These are phyloP conservation scores for Amauroascus verrucosus DNA, from an alignment of 2,329 filamentous ascomycete species.

Conservation along the genomic window DNA sequence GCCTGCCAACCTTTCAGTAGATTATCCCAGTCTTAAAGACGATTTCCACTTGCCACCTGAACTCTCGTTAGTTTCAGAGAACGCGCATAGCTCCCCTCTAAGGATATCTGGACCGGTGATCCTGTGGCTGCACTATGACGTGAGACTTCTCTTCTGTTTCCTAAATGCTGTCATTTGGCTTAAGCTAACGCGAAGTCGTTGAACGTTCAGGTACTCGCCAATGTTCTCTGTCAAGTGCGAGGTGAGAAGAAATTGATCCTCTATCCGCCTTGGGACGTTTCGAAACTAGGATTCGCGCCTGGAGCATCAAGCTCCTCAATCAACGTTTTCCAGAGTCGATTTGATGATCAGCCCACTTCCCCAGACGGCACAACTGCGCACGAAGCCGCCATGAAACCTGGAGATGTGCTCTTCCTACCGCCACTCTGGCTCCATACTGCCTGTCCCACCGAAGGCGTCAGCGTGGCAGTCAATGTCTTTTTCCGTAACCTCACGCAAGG, in stretches of 20 bases:
- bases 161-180: not conserved
- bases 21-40: conserved; percentile 58
- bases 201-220: conserved; percentile 61
- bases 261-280: conserved; percentile 68
- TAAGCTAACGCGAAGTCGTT: not conserved
- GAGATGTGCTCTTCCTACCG: conserved; percentile 72
- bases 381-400: conserved; percentile 55
- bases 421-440: conserved; percentile 74
- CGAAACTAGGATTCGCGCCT: conserved; percentile 57
- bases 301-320: conserved; percentile 72
- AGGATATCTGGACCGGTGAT: conserved; percentile 69
- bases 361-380: conserved; percentile 55
- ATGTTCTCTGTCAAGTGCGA: conserved; percentile 68
- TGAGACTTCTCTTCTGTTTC: conserved; percentile 26
- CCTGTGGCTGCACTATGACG: conserved; percentile 88
- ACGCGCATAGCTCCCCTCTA: conserved; percentile 65
- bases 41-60: conserved; percentile 62
- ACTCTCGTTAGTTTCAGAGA: conserved; percentile 49
- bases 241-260: conserved; percentile 65
- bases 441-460: conserved; percentile 36
- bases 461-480: conserved; percentile 81
- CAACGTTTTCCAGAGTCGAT: conserved; percentile 51
- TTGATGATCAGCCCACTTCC: conserved; percentile 40
- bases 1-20: conserved; percentile 57
- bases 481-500: conserved; percentile 59